Base-by-base conservation (phyloP, 495 filamentous ascomycete genomes). In the Neurospora cerealis region DNA sequence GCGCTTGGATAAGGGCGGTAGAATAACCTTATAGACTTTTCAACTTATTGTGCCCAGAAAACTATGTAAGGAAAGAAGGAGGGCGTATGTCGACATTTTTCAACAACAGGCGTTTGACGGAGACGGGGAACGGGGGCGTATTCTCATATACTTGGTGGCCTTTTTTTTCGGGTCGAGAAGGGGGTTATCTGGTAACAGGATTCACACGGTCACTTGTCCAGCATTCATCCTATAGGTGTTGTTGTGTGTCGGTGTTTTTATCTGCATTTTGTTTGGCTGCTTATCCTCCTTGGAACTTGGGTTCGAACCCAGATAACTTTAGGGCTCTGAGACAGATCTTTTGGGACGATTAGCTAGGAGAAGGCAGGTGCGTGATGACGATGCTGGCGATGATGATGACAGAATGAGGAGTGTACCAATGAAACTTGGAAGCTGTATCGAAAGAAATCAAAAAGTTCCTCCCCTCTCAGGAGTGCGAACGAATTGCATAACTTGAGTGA, bases 21-120 rank as follows among this genome's bases (percentile, higher is more conserved):
- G 69, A 70, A 24, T 37, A 40, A 32, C 74, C 75, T 70, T 70
- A 76, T 77, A 77, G 73, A 76, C 69, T 78, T 74, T 19, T 19
- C 54, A 34, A 19, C 28, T 34, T 34, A 34, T 17, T 62, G 24
- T 62, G 24, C 24, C 54, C 13, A 66, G 54, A 34, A 2, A 2
- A 34, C 2, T 17, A 66, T 66, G 28, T 66, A 66, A 34, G 28
- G 32, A 66, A 66, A 32, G 54, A 17, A 66, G 15, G 54, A 19
- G 28, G 73, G 72, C 46, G 75, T 70, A 66, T 60, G 44, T 54
- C 54, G 71, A 69, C 72, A 76, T 70, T 74, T 75, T 66, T 72
- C 72, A 76, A 75, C 60, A 70, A 73, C 40, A 69, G 71, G 77
- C 77, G 77, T 78, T 78, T 72, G 71, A 77, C 62, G 72, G 73